Evolutionary conservation across 148 eudicot species (phyloP).

Genomic region (Rhododendron henanense): DNA sequence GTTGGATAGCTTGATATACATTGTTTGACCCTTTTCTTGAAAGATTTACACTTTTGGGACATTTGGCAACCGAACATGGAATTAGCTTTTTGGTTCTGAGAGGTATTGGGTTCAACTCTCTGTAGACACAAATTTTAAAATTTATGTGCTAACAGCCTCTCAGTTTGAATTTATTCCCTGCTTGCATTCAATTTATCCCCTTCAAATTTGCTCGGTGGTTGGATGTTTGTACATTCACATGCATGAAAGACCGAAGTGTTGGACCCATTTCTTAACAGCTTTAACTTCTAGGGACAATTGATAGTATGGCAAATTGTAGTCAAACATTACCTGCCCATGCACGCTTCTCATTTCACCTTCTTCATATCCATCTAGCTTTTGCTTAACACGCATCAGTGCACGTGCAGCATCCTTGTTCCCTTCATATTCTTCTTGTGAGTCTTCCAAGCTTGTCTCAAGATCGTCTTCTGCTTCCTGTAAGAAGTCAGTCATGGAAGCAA

Average conservation of each 20-base stretch:
- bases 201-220: neutral
- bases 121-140: neutral
- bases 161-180: neutral
- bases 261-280: neutral
- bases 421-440: conserved; percentile 76
- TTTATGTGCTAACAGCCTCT: neutral
- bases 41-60: neutral
- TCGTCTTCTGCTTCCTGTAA: conserved; percentile 75
- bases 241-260: neutral
- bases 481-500: conserved; percentile 5
- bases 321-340: conserved; percentile 79
- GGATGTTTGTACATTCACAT: neutral
- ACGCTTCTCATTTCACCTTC: conserved; percentile 98
- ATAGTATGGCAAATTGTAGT: neutral
- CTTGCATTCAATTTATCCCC: neutral
- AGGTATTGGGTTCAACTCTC: neutral
- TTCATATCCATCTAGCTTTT: conserved; percentile 97
- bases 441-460: conserved; percentile 70
- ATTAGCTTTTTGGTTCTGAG: neutral
- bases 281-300: neutral
- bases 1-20: neutral
- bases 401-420: conserved; percentile 99
- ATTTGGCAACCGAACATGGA: neutral
- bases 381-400: conserved; percentile 94
- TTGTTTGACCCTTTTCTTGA: neutral